Base-by-base conservation (phyloP, 2,329 filamentous ascomycete genomes). In the Chaetomium sp. region DNA sequence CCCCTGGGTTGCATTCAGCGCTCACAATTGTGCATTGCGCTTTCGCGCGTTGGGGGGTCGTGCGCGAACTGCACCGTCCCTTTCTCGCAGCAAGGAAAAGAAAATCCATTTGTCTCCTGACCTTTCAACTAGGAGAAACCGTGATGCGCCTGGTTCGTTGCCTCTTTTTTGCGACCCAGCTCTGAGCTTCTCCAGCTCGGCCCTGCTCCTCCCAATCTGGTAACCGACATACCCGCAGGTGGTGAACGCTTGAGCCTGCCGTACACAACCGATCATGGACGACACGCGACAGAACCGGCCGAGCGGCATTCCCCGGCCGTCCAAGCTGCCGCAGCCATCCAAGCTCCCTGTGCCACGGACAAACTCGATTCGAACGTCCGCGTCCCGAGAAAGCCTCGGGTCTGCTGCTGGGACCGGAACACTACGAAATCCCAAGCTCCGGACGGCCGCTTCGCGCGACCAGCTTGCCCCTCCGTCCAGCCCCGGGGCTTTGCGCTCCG, bases 361-460 rank as follows among this genome's bases (percentile, higher is more conserved):
- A 9, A 56, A 36, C 49, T 61, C 63, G 33, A 19, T 64, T 33
- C 61, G 63, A 54, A 11, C 56, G 10, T 59, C 61, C 7, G 47
- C 59, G n/a, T 64, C 63, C 6, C 56, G 57, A 33, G 63, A 65
- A 37, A 52, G 59, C 52, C 53, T 65, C 34, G 35, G 40, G 12
- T 8, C 52, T 12, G 42, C 32, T 38, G 6, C 48, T 2, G 51
- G 49, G 6, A 51, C 27, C 37, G 52, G 57, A 8, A 52, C 43
- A 35, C 50, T 75, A 44, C 70, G 70, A 56, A 71, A 70, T 46
- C 72, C 74, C 12, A 72, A 72, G 53, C 67, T 77, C 10, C 72
- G 75, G 35, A 57, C 70, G 33, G 65, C 72, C n/a, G 52, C 71
- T 46, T 75, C 76, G 3, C 69, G 72, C 53, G 70, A 71, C 56